Base-by-base conservation (phyloP, 139 green algal species). In the Trebouxia sp. region DNA sequence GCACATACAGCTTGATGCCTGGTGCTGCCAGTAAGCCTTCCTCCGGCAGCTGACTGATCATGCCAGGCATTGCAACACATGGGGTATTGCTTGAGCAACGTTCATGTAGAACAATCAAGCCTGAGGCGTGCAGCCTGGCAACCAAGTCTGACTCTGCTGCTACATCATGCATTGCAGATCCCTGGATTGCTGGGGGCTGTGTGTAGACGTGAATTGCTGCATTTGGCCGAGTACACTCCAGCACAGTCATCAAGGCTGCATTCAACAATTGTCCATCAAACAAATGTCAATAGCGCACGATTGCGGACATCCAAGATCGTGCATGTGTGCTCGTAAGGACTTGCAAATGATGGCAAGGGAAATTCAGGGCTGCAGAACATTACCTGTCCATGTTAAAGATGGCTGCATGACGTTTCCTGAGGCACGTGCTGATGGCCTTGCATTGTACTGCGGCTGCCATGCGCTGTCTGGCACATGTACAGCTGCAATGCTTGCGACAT, bases 1-100 rank as follows among this genome's bases (percentile, higher is more conserved):
- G 62, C 14, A 37, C 20, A 30, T 72, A 72, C 62, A 72, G 62
- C 62, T 72, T 72, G 62, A 72, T 35, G 6, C 62, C 62, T 30
- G 62, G 62, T 12, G 62, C 62, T 24, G 32, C 14, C 11, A 72
- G 62, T 45, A n/a, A n/a, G n/a, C 62, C 62, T 7, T 72, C 20
- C n/a, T 45, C n/a, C 9, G 32, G 20, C 12, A 30, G 62, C 11
- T 42, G 30, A 24, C 9, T 45, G 32, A 72, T 41, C 14, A 32
- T 35, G 12, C 12, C 35, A 28, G 32, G 62, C 20, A 8, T 26
- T 39, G 62, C 62, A 26, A 15, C 12, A 72, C 62, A 72, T 32
- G 5, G 20, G 62, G 0, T 26, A 5, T 35, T 35, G 3, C n/a
- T 35, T 72, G 24, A 28, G 62, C 62, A 72, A 35, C 28, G 8